Base-by-base conservation (phyloP, 805 yeast species). In the Yamadazyma sp. region DNA sequence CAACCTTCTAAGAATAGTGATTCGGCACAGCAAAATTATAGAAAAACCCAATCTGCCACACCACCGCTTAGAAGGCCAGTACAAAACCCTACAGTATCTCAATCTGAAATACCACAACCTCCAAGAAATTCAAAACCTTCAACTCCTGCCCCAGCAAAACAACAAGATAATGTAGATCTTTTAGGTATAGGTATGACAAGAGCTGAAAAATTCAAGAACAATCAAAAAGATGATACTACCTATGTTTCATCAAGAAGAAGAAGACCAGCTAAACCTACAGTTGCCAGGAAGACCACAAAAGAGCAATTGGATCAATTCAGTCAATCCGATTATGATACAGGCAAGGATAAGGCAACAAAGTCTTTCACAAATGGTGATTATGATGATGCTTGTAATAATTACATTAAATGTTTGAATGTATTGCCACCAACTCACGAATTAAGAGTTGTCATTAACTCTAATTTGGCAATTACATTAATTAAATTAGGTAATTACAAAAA, bases 331-430 rank as follows among this genome's bases (percentile, higher is more conserved):
- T 47, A 79, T 63, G 63, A 66, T 6, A 72, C 70, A 16, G 63
- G 69, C 19, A 76, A 78, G 40, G 59, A 57, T 6, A 69, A 69
- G 17, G 98, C 88, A 5, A 62, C 76, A 5, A 70, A 69, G 12
- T 70, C 78, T 1, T 93, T 80, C 63, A 75, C 76, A 37, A 72
- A 77, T n/a, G 99, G 99, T 13, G 91, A 93, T 55, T 93, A 82
- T 54, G 56, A 78, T 4, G 52, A 63, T 4, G 89, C 98, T 0
- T 63, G 76, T 10, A 70, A 62, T 19, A 68, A 70, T 35, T 93
- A 85, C 53, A 68, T 75, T 21, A 63, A 72, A 26, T 64, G 77
- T 31, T 48, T 70, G 18, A 39, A 48, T 10, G 50, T 76, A 3
- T 62, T 88, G 2, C 94, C 96, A 0, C 45, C 52, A 1, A 62